These are phyloP conservation scores for Penicillium roqueforti DNA, from an alignment of 495 filamentous ascomycete genomes.

Conservation along the genomic window DNA sequence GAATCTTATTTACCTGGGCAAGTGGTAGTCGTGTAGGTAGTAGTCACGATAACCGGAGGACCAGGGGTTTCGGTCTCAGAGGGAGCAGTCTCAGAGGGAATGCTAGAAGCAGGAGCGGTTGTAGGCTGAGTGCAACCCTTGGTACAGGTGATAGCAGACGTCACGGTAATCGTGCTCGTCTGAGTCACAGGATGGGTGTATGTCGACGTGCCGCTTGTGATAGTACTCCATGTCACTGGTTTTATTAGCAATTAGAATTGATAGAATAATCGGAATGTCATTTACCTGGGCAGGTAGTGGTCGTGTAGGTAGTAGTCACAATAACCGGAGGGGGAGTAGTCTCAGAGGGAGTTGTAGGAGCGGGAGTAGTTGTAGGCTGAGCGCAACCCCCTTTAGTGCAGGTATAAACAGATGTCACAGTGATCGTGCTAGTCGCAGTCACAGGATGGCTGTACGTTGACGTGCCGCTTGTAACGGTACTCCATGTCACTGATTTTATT, in stretches of 20 bases:
- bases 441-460: slow-evolving; percentile 25
- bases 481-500: slow-evolving; percentile 20
- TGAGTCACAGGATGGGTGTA: slow-evolving; percentile 27
- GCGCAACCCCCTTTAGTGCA: slow-evolving; percentile 19
- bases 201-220: slow-evolving; percentile 24
- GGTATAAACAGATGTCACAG: slow-evolving; percentile 22
- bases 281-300: slow-evolving; percentile 27
- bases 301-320: slow-evolving; percentile 18
- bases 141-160: slow-evolving; percentile 21
- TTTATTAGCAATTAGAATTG: slow-evolving; percentile 13
- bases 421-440: slow-evolving; percentile 25
- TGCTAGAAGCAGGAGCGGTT: neutral
- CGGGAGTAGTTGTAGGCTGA: slow-evolving; percentile 6
- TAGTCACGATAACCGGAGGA: neutral
- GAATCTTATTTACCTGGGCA: too few species aligned
- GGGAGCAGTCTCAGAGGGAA: slow-evolving; percentile 10
- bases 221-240: slow-evolving; percentile 21
- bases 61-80: slow-evolving; percentile 4
- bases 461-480: slow-evolving; percentile 24
- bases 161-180: slow-evolving; percentile 25
- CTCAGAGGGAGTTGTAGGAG: neutral
- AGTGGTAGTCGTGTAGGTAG: slow-evolving; percentile 9
- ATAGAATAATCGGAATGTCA: neutral
- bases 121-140: slow-evolving; percentile 18
- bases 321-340: slow-evolving; percentile 10